Evolutionary conservation across 2,329 filamentous ascomycete genomes (phyloP), one percentile per base, ranked within the genome.

Genomic region (Teratosphaeria gauchensis): DNA sequence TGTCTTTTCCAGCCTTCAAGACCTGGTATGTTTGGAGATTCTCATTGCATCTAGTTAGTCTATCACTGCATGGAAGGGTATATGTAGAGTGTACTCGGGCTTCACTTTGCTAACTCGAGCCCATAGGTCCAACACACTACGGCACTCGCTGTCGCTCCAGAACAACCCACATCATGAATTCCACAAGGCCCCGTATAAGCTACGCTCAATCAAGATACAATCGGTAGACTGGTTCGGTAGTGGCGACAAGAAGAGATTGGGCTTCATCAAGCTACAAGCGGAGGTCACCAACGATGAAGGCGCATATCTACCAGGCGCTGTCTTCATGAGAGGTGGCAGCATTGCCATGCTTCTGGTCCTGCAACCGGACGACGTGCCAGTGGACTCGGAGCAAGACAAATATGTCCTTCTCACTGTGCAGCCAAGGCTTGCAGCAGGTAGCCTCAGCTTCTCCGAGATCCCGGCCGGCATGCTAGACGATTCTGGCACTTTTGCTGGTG

Each of bases 401-500:
- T 71, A 78, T 54, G 79, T 79, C 3, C 74, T 85, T 30, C 63
- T 85, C 9, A 82, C 82, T 0, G 68, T 83, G 3, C 82, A 84
- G 62, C 82, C 82, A 11, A 78, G 82, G 30, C 77, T 83, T 11
- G 79, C 82, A 4, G 80, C 81, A 0, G 80, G 78, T 0, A 80
- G 77, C 1, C 73, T 84, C 3, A 71, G 77, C 1, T 80, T 85
- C 59, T 65, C 75, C 12, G 82, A 84, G 66, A 77, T 85, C 8
- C 82, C 82, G 2, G 82, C 82, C 0, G 82, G 82, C 19, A 84
- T 85, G 81, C 72, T 85, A 1, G 82, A 85, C 62, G 79, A 80
- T 60, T 73, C 71, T 42, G 78, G 79, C 9, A 77, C 76, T 0
- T 82, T 84, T 61, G 72, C 76, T 0, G 81, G 82, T 6, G 78